These are phyloP conservation scores for Salvia sclarea DNA, from an alignment of 305 asterid species.

Conservation along the genomic window DNA sequence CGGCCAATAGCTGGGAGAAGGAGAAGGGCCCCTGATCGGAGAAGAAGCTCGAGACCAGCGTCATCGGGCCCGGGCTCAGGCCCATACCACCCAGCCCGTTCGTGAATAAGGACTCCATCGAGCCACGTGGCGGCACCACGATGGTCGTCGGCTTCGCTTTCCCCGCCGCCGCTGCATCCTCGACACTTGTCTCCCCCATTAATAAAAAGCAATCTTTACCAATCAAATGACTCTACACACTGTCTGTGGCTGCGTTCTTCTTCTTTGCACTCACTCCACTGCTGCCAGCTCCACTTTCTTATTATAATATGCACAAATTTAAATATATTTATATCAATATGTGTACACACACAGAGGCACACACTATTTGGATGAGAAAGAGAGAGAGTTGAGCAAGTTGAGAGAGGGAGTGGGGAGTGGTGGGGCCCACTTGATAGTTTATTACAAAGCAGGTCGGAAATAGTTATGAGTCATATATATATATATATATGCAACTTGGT, in stretches of 20 bases:
- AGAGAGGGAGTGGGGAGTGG: background rate
- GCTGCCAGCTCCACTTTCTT: constrained; percentile 15
- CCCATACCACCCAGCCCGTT: constrained; percentile 62
- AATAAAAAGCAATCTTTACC: background rate
- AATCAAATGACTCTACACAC: no score
- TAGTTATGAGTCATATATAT: constrained; percentile 18
- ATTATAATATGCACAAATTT: background rate
- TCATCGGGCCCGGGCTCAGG: constrained; percentile 91
- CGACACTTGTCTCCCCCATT: constrained; percentile 56
- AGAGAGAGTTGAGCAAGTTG: constrained; percentile 6
- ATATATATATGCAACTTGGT: no score
- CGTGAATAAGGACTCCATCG: constrained; percentile 59
- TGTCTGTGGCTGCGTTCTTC: no score
- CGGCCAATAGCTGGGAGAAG: constrained; percentile 83
- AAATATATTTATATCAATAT: no score
- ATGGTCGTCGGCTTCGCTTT: constrained; percentile 58
- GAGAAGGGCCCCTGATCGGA: constrained; percentile 66
- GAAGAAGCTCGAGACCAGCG: constrained; percentile 66
- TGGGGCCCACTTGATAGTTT: background rate
- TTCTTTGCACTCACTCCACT: constrained; percentile 13
- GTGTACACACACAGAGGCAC: background rate
- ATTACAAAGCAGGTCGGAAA: background rate
- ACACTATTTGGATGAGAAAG: background rate
- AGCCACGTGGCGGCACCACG: constrained; percentile 74
- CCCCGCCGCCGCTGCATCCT: constrained; percentile 39